Conservation (phyloP, 179 eudicot genomes). For the Actinidia chinensis region DNA sequence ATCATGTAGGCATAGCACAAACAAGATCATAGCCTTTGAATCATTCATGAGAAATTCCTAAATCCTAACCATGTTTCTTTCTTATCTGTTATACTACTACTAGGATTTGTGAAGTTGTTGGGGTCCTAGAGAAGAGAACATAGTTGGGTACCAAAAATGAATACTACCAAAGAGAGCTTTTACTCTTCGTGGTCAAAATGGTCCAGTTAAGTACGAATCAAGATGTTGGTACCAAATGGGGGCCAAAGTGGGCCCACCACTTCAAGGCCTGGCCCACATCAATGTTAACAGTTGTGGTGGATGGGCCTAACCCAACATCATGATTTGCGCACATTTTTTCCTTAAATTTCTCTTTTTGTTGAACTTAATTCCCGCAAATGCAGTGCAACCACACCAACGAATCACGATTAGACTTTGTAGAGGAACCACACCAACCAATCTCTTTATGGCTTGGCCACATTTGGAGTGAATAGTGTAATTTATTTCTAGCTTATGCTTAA, state of each 20-base stretch:
- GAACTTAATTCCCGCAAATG: constrained; percentile 17
- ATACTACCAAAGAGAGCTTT: too few relatives aligned
- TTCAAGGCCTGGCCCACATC: not conserved
- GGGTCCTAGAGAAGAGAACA: too few relatives aligned
- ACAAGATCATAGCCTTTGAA: too few relatives aligned
- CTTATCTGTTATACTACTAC: too few relatives aligned
- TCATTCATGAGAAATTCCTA: too few relatives aligned
- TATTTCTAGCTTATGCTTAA: not conserved
- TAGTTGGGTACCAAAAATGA: too few relatives aligned
- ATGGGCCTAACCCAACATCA: constrained; percentile 8
- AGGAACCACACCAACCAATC: not conserved
- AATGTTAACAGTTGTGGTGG: not conserved
- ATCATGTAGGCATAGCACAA: too few relatives aligned
- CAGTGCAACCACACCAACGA: constrained; percentile 2
- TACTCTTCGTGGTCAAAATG: not conserved
- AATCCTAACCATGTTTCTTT: too few relatives aligned
- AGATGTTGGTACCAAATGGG: not conserved
- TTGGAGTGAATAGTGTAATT: not conserved
- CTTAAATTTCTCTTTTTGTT: constrained; percentile 12
- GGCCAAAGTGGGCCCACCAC: constrained; percentile 11
- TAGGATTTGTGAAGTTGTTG: too few relatives aligned
- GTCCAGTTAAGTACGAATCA: not conserved
- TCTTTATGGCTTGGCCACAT: not conserved
- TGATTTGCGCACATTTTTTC: constrained; percentile 1
- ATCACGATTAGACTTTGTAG: constrained; percentile 1